Conservation (phyloP, 768 basidiomycete genomes). For the Phaeolepiota aurea region DNA sequence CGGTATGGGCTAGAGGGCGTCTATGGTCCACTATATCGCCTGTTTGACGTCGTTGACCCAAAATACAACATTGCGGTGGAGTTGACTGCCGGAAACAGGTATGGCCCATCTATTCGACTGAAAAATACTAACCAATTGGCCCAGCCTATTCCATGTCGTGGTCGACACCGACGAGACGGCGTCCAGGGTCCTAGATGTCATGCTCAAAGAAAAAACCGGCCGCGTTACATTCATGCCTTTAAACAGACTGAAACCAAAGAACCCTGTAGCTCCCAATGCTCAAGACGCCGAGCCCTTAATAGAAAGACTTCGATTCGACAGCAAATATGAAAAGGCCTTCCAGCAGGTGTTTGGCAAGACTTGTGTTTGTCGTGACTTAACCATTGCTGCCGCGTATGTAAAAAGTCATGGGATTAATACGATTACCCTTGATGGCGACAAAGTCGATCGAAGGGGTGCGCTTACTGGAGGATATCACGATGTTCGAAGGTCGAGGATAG, state of each 20-base stretch:
- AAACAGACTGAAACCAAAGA: conserved; percentile 83
- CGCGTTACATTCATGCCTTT: conserved; percentile 98
- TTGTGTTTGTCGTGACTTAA: conserved; percentile 89
- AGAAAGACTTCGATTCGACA: conserved; percentile 73
- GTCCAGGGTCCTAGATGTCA: conserved; percentile 81
- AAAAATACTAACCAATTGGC: no score
- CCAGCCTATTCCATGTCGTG: conserved; percentile 91
- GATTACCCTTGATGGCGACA: conserved; percentile 96
- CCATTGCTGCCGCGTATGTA: conserved; percentile 89
- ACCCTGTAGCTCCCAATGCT: conserved; percentile 54
- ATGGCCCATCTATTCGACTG: conserved; percentile 3
- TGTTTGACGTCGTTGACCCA: conserved; percentile 83
- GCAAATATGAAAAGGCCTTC: conserved; percentile 70
- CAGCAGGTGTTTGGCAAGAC: conserved; percentile 98
- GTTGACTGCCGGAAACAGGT: conserved; percentile 95
- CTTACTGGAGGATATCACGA: conserved; percentile 97
- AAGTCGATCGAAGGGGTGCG: conserved; percentile 93
- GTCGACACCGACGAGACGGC: conserved; percentile 97
- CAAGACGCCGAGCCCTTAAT: conserved; percentile 78
- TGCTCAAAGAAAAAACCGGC: conserved; percentile 90
- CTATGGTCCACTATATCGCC: conserved; percentile 88
- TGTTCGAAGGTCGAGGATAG: conserved; percentile 80
- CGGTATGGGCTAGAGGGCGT: conserved; percentile 73
- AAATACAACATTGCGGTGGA: conserved; percentile 92
- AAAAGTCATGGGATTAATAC: conserved; percentile 93